Conservation (phyloP, 208 protist genomes). For the Trypanosoma cruzi region DNA sequence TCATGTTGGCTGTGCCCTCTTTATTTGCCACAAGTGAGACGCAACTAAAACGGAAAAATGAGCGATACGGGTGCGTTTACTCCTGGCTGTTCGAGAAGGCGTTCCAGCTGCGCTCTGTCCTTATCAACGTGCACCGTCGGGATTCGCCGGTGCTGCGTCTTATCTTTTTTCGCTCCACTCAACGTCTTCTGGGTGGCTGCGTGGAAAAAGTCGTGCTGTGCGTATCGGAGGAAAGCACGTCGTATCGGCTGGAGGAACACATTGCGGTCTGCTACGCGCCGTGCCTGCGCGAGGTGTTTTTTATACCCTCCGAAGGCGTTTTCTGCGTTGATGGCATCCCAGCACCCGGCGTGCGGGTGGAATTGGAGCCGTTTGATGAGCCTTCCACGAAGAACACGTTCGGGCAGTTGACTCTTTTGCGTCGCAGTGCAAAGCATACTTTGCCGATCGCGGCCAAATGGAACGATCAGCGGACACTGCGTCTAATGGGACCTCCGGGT, state of each 20-base stretch:
- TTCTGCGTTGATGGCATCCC: slow-evolving; percentile 76
- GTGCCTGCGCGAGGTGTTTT: slow-evolving; percentile 81
- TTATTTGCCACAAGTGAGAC: slow-evolving; percentile 73
- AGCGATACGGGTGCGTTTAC: slow-evolving; percentile 61
- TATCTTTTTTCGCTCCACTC: slow-evolving; percentile 76
- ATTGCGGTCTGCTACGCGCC: slow-evolving; percentile 85
- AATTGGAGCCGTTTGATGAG: slow-evolving; percentile 55
- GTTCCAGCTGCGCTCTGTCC: slow-evolving; percentile 71
- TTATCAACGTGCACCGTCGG: slow-evolving; percentile 74
- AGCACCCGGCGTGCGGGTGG: slow-evolving; percentile 50
- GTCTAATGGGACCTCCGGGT: slow-evolving; percentile 57
- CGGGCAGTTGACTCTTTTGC: slow-evolving; percentile 49
- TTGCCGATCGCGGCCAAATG: slow-evolving; percentile 74
- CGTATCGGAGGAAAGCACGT: slow-evolving; percentile 69
- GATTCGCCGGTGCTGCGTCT: slow-evolving; percentile 76
- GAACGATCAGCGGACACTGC: slow-evolving; percentile 61
- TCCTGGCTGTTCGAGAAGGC: slow-evolving; percentile 69
- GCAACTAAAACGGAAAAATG: slow-evolving; percentile 62
- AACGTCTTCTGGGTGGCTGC: slow-evolving; percentile 67
- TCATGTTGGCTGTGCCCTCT: slow-evolving; percentile 67
- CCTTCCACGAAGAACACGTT: slow-evolving; percentile 59
- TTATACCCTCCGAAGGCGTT: slow-evolving; percentile 67
- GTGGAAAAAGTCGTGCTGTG: slow-evolving; percentile 74
- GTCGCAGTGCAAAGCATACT: slow-evolving; percentile 28
- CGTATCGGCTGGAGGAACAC: slow-evolving; percentile 74